Base-by-base conservation (phyloP, 371 early-diverging fungal genomes). In the Basidiobolus meristosporus region DNA sequence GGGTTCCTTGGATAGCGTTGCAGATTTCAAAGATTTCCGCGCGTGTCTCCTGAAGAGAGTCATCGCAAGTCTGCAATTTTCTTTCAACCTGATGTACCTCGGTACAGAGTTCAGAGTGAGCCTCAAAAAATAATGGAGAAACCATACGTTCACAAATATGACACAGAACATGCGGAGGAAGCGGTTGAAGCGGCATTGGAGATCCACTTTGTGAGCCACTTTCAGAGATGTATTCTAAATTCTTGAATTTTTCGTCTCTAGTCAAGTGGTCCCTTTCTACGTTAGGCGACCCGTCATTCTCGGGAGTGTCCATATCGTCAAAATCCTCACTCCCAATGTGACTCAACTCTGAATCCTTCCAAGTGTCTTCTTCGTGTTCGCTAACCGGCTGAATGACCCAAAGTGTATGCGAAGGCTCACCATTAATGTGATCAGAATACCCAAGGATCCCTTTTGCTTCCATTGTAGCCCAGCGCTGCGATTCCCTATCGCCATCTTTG, bases 81-180 rank as follows among this genome's bases (percentile, higher is more conserved):
- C 73, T 77, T 51, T 84, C 84, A 1, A 63, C 63, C 33, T 76
- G 68, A 59, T 88, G 82, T 23, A 82, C 71, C 33, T 77, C 74
- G n/a, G 66, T 59, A 49, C 89, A 88, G 2, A 62, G 42, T 31
- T 59, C 65, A 11, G 75, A 65, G 53, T 88, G 89, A 40, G 74
- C 70, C 42, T 79, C 80, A 53, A 88, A 85, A 31, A 75, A 65
- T 0, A 70, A 49, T 11, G 74, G 73, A 1, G 81, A 73, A 14
- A 83, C 65, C 48, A 62, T 65, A 31, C 71, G 60, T 42, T 89
- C 89, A 43, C 89, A 89, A 7, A 89, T 71, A 23, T 73, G 72
- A 53, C 89, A 89, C 1, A 82, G 57, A 5, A 63, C 65, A 18
- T 52, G 73, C 2, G 36, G 36, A 19, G 34, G 34, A n/a, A 34